These are phyloP conservation scores for Aspergillus indologenus DNA, from an alignment of 495 filamentous ascomycete genomes.

Conservation along the genomic window DNA sequence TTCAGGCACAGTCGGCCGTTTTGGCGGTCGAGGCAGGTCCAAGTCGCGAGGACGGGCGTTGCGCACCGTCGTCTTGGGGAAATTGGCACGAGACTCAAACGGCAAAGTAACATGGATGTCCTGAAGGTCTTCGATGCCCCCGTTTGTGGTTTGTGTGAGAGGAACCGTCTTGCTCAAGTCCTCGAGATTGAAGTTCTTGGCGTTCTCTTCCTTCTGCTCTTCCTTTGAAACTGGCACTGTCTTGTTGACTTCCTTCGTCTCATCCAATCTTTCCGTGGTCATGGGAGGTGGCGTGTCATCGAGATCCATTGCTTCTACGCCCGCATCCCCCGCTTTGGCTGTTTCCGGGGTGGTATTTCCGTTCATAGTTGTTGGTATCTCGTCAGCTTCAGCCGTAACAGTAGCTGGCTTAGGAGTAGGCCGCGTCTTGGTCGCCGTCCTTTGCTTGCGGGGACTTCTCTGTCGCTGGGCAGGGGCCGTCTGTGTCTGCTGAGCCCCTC, in stretches of 20 bases:
- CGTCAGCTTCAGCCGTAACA: conserved; percentile 45
- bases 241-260: conserved; percentile 7
- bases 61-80: conserved; percentile 23
- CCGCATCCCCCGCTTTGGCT: conserved; percentile 13
- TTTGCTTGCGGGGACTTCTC: conserved; percentile 39
- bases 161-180: conserved; percentile 67
- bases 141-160: conserved; percentile 50
- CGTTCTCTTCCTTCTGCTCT: conserved; percentile 42
- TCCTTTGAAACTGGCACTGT: conserved; percentile 19
- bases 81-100: conserved; percentile 61
- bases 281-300: conserved; percentile 37
- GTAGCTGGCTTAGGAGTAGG: conserved; percentile 33
- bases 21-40: conserved; percentile 61
- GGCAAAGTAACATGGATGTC: conserved; percentile 68
- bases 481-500: conserved; percentile 27
- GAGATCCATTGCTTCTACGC: conserved; percentile 49
- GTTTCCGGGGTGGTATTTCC: conserved; percentile 15
- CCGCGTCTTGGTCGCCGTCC: conserved; percentile 26
- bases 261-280: conserved; percentile 5
- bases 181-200: conserved; percentile 50
- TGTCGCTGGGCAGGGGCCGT: conserved; percentile 27
- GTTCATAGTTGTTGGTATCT: conserved; percentile 32
- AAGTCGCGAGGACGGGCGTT: conserved; percentile 41
- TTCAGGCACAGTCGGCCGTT: conserved; percentile 43
- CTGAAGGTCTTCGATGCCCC: conserved; percentile 59